Percentiles rank a stretch among this genome's conserved stretches.
Evolutionary conservation across 1,284 basidiomycete genomes (phyloP).

Genomic region (Jaminaea rosea): DNA sequence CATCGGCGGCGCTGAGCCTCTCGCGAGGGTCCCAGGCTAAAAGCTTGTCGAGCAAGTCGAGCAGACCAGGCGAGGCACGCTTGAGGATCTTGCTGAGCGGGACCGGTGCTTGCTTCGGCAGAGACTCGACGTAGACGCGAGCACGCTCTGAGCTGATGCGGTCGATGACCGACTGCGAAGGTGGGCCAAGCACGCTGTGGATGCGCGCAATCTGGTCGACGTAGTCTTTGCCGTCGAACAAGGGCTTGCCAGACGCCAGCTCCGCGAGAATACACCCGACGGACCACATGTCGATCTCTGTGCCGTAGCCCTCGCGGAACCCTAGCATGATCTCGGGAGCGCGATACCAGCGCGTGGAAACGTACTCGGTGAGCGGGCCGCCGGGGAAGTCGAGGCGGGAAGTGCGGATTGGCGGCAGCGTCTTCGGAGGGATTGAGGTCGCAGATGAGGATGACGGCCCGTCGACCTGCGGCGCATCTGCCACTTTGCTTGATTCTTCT

Average conservation of each 20-base stretch:
- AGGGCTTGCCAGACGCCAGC: conserved; percentile 36
- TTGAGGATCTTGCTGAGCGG: conserved; percentile 31
- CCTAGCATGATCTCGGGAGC: conserved; percentile 47
- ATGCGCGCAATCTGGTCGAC: conserved; percentile 45
- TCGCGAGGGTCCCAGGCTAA: conserved; percentile 42
- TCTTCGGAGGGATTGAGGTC: not conserved
- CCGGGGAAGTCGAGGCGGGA: conserved; percentile 38
- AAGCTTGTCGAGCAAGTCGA: conserved; percentile 37
- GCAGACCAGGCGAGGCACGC: conserved; percentile 24
- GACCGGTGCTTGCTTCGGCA: conserved; percentile 24
- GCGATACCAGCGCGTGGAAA: conserved; percentile 45
- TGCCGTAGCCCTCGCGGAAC: conserved; percentile 40
- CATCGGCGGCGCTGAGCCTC: conserved; percentile 37
- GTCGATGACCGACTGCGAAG: conserved; percentile 24
- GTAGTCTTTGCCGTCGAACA: conserved; percentile 46
- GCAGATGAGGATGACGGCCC: not conserved
- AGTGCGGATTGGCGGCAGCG: conserved; percentile 1
- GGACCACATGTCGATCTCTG: conserved; percentile 46
- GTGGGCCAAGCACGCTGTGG: conserved; percentile 41
- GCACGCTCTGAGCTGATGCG: conserved; percentile 41
- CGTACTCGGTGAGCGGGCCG: conserved; percentile 43
- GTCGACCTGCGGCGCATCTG: not conserved
- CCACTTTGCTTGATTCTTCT: not conserved
- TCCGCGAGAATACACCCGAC: conserved; percentile 46
- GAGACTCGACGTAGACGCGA: conserved; percentile 35